Evolutionary conservation across 257 asterid species (phyloP), one percentile per base, ranked within the genome.

Genomic region (Misopates orontium): DNA sequence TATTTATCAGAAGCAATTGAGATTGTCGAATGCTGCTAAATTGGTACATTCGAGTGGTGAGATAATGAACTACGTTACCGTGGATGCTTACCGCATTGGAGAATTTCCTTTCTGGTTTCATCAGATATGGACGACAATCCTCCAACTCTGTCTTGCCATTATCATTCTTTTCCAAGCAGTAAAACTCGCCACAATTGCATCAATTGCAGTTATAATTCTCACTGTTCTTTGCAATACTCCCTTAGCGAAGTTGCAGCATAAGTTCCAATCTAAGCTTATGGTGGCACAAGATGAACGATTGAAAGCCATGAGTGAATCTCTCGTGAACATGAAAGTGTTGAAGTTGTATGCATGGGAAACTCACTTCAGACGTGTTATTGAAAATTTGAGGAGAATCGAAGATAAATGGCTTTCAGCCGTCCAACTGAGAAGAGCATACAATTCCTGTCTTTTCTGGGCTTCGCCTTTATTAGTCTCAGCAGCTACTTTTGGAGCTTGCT

Each of bases 51-150:
- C 98, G 1, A 83, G 89, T 55, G 95, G 97, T 14, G 96, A 89
- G 77, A 90, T 90, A 51, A 87, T 90, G 94, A 93, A 88, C 73
- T 93, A 93, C 22, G 92, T 83, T 5, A 84, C 96, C 0, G 94
- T 86, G 17, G 98, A 93, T 76, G 94, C 97, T 21, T 93, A 90
- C 51, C 78, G 98, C 21, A 87, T 93, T 6, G 97, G 96, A 9
- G 98, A 93, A 57, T 90, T 93, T 64, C 96, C 97, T 0, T 93
- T 72, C 76, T 90, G 97, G 97, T 73, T 83, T 71, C 98, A 93
- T 60, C 97, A 87, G 56, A 83, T 87, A 13, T 93, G 98, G 97
- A 93, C 98, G 0, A 87, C 97, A 1, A 73, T 60, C 28, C 73
- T 93, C 73, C 98, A 93, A 39, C 90, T 93, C 57, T 72, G 85